Evolutionary conservation across 352 stramenopile species (phyloP), one percentile per base, ranked within the genome.

Genomic region (Globisporangium middletonii): DNA sequence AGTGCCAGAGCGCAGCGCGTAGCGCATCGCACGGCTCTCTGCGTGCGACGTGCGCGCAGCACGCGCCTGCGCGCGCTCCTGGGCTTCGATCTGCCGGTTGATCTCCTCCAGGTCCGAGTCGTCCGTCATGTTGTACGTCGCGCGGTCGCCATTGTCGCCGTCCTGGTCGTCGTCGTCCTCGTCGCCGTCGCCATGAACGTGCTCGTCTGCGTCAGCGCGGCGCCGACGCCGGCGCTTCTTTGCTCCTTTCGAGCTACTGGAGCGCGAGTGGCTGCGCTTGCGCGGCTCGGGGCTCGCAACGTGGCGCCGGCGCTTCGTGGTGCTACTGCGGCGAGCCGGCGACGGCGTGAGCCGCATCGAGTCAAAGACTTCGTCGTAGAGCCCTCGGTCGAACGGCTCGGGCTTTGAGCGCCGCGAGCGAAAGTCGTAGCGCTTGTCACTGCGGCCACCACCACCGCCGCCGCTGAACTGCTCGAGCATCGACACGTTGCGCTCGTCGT

Each of bases 361-460:
- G 18, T 68, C 65, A 33, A 91, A 91, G 30, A 88, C 75, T 44
- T 89, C 77, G 57, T 91, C 78, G 64, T 88, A 91, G 12, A 89
- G 57, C 43, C 64, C 75, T 51, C 77, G 66, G 35, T 89, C 77
- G 60, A 88, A 88, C 16, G 69, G 77, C 27, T 73, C 65, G n/a
- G 80, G 72, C 46, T 86, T 87, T 4, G 67, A 42, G 9, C 70
- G 67, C 0, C 81, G 75, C 47, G 79, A 70, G 23, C 81, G 81
- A 19, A 91, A 72, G 33, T 75, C 64, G 41, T 87, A 87, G 19
- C 75, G 75, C n/a, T 47, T 48, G 0, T 37, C 43, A 53, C 18
- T 33, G 59, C 33, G 41, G 37, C 16, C 23, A 46, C 47, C 27
- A 33, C 16, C 23, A 46, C 47, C 27, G 41, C 43, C 26, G 18